A percentile compares a stretch with the other conserved stretches of the same genome.
These are phyloP conservation scores for Scutellaria baicalensis DNA, from an alignment of 257 asterid species.

Conservation along the genomic window DNA sequence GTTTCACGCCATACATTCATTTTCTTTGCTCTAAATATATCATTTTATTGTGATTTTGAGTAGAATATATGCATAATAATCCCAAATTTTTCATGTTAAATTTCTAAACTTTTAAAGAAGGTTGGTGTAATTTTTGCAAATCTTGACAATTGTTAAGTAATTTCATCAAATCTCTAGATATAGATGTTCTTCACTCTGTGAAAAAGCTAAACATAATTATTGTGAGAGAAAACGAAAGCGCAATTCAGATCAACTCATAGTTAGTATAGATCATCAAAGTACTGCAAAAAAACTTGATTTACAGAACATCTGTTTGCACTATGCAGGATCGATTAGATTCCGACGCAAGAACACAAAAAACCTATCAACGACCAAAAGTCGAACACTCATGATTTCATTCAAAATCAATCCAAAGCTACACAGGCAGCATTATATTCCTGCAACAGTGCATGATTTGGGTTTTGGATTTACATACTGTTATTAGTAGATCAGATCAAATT, in stretches of 20 bases:
- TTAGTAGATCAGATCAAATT: constrained; percentile 16
- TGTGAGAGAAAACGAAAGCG: neutral
- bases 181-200: neutral
- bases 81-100: too few relatives aligned
- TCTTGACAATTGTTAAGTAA: too few relatives aligned
- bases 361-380: constrained; percentile 15
- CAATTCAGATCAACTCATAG: constrained; percentile 3
- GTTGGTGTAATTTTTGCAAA: too few relatives aligned
- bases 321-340: constrained; percentile 8
- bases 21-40: too few relatives aligned
- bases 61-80: too few relatives aligned
- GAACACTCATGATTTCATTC: constrained; percentile 1
- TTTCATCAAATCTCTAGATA: too few relatives aligned
- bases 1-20: too few relatives aligned
- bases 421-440: constrained; percentile 37
- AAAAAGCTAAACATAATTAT: neutral
- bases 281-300: constrained; percentile 12
- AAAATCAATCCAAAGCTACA: constrained; percentile 26
- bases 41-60: too few relatives aligned
- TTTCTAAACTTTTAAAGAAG: too few relatives aligned
- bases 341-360: neutral
- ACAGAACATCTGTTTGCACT: constrained; percentile 20
- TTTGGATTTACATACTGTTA: constrained; percentile 30
- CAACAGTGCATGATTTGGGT: constrained; percentile 23
- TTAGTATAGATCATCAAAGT: neutral